A percentile compares a stretch with the other conserved stretches of the same genome.
phyloP scores from a whole-genome alignment of 2,329 filamentous ascomycete genomes.

The Arthroderma sp. region DNA sequence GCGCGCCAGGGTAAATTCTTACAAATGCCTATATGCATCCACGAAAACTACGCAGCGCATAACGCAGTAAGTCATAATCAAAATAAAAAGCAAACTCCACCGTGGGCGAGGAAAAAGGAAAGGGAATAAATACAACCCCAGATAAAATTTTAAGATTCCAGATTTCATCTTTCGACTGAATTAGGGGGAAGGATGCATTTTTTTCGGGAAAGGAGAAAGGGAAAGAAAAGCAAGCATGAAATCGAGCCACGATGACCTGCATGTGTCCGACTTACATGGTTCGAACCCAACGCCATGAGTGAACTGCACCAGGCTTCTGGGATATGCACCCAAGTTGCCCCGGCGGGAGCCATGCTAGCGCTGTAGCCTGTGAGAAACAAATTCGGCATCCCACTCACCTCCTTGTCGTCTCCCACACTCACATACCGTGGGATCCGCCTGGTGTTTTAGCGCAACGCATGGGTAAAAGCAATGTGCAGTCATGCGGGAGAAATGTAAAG shows the following conservation, averaged over 20 bases:
- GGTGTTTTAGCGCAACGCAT: neutral
- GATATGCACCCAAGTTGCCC: slow-evolving; percentile 2
- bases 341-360: neutral
- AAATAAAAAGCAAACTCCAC: neutral
- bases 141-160: neutral
- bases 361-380: neutral
- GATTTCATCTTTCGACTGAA: neutral
- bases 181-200: neutral
- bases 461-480: slow-evolving; percentile 4
- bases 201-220: neutral
- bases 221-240: slow-evolving; percentile 2
- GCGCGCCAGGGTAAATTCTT: neutral
- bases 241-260: neutral
- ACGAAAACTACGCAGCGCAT: neutral
- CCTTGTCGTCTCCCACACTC: neutral
- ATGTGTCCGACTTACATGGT: neutral
- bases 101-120: neutral
- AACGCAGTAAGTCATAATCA: neutral
- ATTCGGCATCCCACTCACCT: neutral
- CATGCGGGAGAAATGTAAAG: neutral
- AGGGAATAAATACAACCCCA: neutral
- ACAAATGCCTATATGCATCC: neutral
- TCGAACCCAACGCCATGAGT: neutral
- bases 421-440: neutral
- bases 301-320: neutral